Conservation (phyloP, 345 rosid genomes). For the Heritiera fomes region DNA sequence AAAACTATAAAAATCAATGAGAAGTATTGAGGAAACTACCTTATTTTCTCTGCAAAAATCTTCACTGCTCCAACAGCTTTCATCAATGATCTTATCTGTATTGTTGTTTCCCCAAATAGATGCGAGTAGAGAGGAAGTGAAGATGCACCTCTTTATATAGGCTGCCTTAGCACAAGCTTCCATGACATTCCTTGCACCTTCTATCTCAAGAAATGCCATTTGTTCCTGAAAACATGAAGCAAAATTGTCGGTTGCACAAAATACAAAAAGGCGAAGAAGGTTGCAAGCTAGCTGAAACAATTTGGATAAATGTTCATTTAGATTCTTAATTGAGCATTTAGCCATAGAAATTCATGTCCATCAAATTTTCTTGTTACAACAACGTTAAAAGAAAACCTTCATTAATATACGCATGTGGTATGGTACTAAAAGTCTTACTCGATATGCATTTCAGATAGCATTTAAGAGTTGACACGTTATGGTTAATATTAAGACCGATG, state of each 20-base stretch:
- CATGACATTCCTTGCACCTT: conserved; percentile 39
- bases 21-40: conserved; percentile 16
- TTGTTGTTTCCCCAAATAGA: conserved; percentile 32
- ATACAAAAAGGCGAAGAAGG: background rate
- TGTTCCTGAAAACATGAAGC: conserved; percentile 28
- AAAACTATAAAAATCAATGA: background rate
- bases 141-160: conserved; percentile 37
- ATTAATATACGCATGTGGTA: background rate
- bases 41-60: conserved; percentile 42
- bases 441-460: too few relatives aligned
- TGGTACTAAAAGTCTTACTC: too few relatives aligned
- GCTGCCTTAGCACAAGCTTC: conserved; percentile 43
- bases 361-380: background rate
- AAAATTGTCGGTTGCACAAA: background rate
- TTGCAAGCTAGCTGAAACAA: background rate
- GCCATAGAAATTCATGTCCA: background rate
- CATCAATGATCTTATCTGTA: conserved; percentile 19
- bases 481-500: too few relatives aligned
- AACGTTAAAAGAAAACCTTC: background rate
- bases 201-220: conserved; percentile 39
- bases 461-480: too few relatives aligned
- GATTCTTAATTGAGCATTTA: too few relatives aligned
- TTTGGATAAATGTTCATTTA: too few relatives aligned
- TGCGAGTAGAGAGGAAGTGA: conserved; percentile 47
- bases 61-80: conserved; percentile 39